Percentiles rank a stretch among this genome's conserved stretches.
Conservation (phyloP, 1,284 basidiomycete species). For the Pulveroboletus sp. region DNA sequence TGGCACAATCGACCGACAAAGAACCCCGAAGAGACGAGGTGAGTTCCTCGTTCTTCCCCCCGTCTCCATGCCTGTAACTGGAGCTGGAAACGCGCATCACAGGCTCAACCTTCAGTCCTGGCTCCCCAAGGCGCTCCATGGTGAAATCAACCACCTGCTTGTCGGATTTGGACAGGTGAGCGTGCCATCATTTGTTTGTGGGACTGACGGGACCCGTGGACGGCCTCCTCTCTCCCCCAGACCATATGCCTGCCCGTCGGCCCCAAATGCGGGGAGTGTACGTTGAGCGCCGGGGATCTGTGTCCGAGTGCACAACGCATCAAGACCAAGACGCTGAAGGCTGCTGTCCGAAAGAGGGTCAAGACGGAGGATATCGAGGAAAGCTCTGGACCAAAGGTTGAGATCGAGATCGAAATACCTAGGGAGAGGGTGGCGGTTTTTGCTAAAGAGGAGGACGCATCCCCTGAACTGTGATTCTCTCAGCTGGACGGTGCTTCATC, state of each 20-base stretch:
- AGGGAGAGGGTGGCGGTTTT: not conserved
- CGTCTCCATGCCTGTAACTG: too few relatives aligned
- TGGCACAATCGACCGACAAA: slow-evolving; percentile 89
- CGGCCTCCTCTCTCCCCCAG: slow-evolving; percentile 32
- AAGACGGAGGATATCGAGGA: slow-evolving; percentile 3
- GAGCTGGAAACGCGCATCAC: not conserved
- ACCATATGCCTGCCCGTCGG: slow-evolving; percentile 80
- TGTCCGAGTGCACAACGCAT: slow-evolving; percentile 57
- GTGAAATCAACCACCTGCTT: slow-evolving; percentile 83
- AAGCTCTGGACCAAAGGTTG: slow-evolving; percentile 34
- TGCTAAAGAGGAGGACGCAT: not conserved
- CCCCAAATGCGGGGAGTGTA: slow-evolving; percentile 81
- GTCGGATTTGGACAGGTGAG: slow-evolving; percentile 91
- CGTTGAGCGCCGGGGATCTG: slow-evolving; percentile 47
- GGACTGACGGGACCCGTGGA: not conserved
- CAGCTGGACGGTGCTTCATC: too few relatives aligned
- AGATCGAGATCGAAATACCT: slow-evolving; percentile 35
- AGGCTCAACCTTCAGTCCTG: slow-evolving; percentile 89
- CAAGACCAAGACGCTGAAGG: slow-evolving; percentile 27
- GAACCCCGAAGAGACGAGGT: slow-evolving; percentile 87
- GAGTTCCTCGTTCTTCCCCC: not conserved
- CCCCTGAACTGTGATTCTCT: not conserved
- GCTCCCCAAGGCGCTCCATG: slow-evolving; percentile 78
- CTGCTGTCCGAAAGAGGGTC: slow-evolving; percentile 16
- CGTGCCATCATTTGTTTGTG: not conserved